Evolutionary conservation across 495 filamentous ascomycete species (phyloP).

Genomic region (Letharia columbiana): DNA sequence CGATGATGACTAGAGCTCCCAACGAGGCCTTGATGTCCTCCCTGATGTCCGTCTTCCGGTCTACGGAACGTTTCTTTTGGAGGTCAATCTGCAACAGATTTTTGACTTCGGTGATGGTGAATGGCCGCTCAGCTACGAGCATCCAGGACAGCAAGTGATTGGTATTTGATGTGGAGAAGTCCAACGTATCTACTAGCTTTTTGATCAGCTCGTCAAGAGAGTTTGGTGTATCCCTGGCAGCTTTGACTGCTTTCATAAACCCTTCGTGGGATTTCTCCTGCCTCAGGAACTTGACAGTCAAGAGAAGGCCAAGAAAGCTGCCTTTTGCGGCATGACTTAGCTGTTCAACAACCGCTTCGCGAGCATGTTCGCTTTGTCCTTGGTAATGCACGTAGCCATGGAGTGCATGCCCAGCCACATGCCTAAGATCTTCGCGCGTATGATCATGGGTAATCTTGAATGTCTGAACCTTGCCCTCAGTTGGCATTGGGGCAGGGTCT

Average conservation of each 20-base stretch:
- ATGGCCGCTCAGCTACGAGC: conserved; percentile 45
- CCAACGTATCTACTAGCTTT: conserved; percentile 31
- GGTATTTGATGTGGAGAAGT: conserved; percentile 32
- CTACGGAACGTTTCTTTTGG: conserved; percentile 29
- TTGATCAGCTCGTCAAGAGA: conserved; percentile 40
- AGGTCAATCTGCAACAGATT: conserved; percentile 42
- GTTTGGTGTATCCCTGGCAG: conserved; percentile 35
- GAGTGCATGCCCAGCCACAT: conserved; percentile 40
- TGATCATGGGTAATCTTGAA: conserved; percentile 43
- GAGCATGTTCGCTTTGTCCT: conserved; percentile 31
- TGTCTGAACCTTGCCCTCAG: conserved; percentile 35
- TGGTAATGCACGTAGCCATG: conserved; percentile 34
- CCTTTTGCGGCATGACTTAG: conserved; percentile 45
- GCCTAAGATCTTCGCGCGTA: conserved; percentile 41
- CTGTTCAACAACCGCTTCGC: conserved; percentile 37
- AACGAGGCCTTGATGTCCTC: conserved; percentile 33
- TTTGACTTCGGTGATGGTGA: conserved; percentile 45
- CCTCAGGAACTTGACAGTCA: conserved; percentile 42
- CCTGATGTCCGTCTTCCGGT: conserved; percentile 26
- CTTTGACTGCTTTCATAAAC: conserved; percentile 32
- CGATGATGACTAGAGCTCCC: conserved; percentile 34
- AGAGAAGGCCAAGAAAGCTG: conserved; percentile 52
- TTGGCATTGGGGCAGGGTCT: conserved; percentile 30
- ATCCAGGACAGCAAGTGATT: conserved; percentile 46
- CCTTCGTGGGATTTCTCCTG: conserved; percentile 36